These are phyloP conservation scores for Diaporthe amygdali DNA, from an alignment of 2,329 filamentous ascomycete genomes.

Conservation along the genomic window DNA sequence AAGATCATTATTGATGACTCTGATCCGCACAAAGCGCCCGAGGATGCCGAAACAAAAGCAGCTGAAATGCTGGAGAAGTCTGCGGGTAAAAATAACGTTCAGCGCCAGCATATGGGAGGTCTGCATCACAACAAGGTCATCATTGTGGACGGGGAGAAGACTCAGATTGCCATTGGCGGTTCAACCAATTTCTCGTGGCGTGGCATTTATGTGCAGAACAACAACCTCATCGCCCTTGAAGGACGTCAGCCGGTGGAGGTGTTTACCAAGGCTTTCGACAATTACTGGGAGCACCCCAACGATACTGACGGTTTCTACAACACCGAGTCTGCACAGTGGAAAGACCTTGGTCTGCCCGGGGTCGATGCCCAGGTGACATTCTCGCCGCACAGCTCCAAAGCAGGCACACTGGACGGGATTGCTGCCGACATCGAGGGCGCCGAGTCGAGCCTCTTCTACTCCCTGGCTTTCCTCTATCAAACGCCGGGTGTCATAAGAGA, in stretches of 20 bases:
- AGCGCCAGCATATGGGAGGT: slow-evolving; percentile 30
- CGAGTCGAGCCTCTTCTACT: slow-evolving; percentile 32
- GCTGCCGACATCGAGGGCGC: slow-evolving; percentile 41
- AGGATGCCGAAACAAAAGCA: slow-evolving; percentile 26
- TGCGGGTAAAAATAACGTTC: slow-evolving; percentile 26
- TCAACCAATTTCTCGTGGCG: slow-evolving; percentile 31
- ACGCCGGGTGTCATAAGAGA: slow-evolving; percentile 36
- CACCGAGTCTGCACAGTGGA: slow-evolving; percentile 27
- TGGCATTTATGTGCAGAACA: slow-evolving; percentile 30
- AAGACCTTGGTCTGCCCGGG: slow-evolving; percentile 24
- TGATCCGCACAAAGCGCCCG: slow-evolving; percentile 19
- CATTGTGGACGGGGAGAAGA: slow-evolving; percentile 27
- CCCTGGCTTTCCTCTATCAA: slow-evolving; percentile 31
- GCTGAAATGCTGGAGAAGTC: slow-evolving; percentile 26
- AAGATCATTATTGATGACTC: slow-evolving; percentile 32
- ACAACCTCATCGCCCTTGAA: slow-evolving; percentile 28
- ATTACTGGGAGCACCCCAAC: slow-evolving; percentile 28
- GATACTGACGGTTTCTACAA: slow-evolving; percentile 27
- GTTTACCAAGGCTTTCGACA: slow-evolving; percentile 27
- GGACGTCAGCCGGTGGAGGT: slow-evolving; percentile 25
- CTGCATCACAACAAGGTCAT: slow-evolving; percentile 30
- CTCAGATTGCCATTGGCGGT: slow-evolving; percentile 29
- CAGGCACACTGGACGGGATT: slow-evolving; percentile 25
- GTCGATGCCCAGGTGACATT: slow-evolving; percentile 30
- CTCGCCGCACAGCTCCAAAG: slow-evolving; percentile 30